Evolutionary conservation across 768 basidiomycete species (phyloP), one percentile per base, ranked within the genome.

Genomic region (Epithele typhae): DNA sequence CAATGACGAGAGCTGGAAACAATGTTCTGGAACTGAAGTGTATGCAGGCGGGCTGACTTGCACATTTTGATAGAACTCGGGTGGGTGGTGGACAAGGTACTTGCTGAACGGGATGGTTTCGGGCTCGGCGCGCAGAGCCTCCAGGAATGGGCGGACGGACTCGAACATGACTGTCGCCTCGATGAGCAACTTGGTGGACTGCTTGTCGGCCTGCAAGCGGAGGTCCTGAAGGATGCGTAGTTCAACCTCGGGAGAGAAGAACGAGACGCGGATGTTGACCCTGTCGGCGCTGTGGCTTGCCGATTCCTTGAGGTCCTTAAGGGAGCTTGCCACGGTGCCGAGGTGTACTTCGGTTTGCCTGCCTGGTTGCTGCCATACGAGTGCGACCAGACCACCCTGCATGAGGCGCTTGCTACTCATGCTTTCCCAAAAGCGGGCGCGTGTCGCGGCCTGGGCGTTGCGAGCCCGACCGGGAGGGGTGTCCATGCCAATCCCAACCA

Each of bases 131-230:
- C 76, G 71, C 5, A 88, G 68, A 0, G 77, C 72, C 47, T 82
- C 73, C 9, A 88, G 68, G 65, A 87, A 87, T 0, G 86, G 86
- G 3, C 81, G 69, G 33, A 84, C 73, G 0, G 81, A 70, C 50
- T 84, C 84, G 47, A 76, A 85, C 76, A 87, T 75, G 47, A 86
- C 76, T 0, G 77, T 73, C 0, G 77, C 71, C 48, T 87, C 84
- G 8, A 86, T 63, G 22, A 86, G 64, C 2, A 83, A 45, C 40
- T 45, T 51, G 35, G 51, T 54, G n/a, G 54, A 52, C 3, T 49
- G 45, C 3, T 55, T 37, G 37, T 46, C 30, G 5, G 21, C 33
- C 40, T n/a, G 77, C 52, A 59, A 42, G 3, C 41, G 38, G n/a
- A 58, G 41, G 37, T 71, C 67, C n/a, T 72, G 71, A 1, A 74